Evolutionary conservation across 106 monocot species (phyloP).

Genomic region (Allium fistulosum): DNA sequence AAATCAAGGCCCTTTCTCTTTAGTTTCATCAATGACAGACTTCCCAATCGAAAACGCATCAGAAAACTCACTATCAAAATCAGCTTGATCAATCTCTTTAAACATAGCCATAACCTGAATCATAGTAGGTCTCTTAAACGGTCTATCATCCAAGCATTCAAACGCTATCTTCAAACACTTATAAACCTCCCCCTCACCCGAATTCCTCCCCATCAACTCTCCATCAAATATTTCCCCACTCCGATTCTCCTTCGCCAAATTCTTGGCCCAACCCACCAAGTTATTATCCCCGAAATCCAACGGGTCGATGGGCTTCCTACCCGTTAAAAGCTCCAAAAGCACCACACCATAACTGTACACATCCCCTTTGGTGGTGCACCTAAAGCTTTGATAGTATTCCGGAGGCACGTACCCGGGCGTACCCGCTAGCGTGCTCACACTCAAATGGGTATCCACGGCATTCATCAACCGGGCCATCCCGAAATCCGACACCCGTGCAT

Average conservation of each 20-base stretch:
- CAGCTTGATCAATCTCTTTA: conserved; percentile 28
- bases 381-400: conserved; percentile 63
- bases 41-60: conserved; percentile 23
- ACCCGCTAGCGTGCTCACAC: conserved; percentile 46
- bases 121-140: conserved; percentile 44
- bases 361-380: conserved; percentile 56
- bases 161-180: conserved; percentile 39
- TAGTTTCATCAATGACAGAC: conserved; percentile 24
- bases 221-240: conserved; percentile 31
- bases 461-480: conserved; percentile 59
- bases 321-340: conserved; percentile 45
- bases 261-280: conserved; percentile 52
- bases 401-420: conserved; percentile 65
- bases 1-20: conserved; percentile 2
- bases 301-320: conserved; percentile 35
- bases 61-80: conserved; percentile 27
- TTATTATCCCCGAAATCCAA: conserved; percentile 44
- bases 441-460: conserved; percentile 48
- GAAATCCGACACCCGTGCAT: conserved; percentile 45
- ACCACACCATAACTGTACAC: conserved; percentile 57
- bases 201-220: conserved; percentile 13
- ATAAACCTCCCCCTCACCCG: conserved; percentile 27
- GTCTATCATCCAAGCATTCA: conserved; percentile 48
- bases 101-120: conserved; percentile 51
- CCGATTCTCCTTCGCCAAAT: conserved; percentile 32